Percentiles rank a stretch among this genome's conserved stretches.
Evolutionary conservation across 495 filamentous ascomycete species (phyloP).

Genomic region (Penicillium robsamsonii): DNA sequence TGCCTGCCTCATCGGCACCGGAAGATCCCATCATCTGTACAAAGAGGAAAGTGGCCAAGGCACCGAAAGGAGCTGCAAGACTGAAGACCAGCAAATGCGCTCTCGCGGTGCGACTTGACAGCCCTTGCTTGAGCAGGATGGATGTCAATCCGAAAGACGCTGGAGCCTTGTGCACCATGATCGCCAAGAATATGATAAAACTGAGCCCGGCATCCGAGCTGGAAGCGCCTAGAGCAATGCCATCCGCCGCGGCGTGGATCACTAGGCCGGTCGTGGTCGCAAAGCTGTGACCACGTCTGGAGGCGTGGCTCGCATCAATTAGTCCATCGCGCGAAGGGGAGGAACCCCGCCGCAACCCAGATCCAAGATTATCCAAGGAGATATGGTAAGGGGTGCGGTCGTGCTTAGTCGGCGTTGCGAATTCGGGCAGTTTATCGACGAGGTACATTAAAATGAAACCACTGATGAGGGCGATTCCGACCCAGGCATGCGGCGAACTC

Average conservation of each 20-base stretch:
- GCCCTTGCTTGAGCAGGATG: slow-evolving; percentile 80
- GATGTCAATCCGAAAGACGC: slow-evolving; percentile 94
- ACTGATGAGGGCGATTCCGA: slow-evolving; percentile 80
- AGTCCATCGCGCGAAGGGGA: slow-evolving; percentile 45
- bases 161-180: slow-evolving; percentile 96
- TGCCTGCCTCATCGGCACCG: slow-evolving; percentile 45
- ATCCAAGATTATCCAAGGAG: slow-evolving; percentile 72
- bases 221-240: slow-evolving; percentile 91
- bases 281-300: slow-evolving; percentile 42
- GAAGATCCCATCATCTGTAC: slow-evolving; percentile 65
- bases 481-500: slow-evolving; percentile 64
- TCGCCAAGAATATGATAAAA: slow-evolving; percentile 90
- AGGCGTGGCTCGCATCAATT: slow-evolving; percentile 30
- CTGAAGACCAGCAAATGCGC: slow-evolving; percentile 88
- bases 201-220: slow-evolving; percentile 69
- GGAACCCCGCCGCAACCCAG: slow-evolving; percentile 52
- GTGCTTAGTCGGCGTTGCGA: slow-evolving; percentile 56
- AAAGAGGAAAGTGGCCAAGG: slow-evolving; percentile 75
- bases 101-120: slow-evolving; percentile 80
- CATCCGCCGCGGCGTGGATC: slow-evolving; percentile 97
- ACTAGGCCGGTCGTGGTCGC: slow-evolving; percentile 89
- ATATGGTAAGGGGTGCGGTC: slow-evolving; percentile 65
- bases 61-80: slow-evolving; percentile 83
- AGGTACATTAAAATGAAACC: slow-evolving; percentile 98
- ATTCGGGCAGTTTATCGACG: slow-evolving; percentile 81